These are phyloP conservation scores for Magnusiomyces sp. DNA, from an alignment of 1,139 yeast genomes.

Conservation along the genomic window DNA sequence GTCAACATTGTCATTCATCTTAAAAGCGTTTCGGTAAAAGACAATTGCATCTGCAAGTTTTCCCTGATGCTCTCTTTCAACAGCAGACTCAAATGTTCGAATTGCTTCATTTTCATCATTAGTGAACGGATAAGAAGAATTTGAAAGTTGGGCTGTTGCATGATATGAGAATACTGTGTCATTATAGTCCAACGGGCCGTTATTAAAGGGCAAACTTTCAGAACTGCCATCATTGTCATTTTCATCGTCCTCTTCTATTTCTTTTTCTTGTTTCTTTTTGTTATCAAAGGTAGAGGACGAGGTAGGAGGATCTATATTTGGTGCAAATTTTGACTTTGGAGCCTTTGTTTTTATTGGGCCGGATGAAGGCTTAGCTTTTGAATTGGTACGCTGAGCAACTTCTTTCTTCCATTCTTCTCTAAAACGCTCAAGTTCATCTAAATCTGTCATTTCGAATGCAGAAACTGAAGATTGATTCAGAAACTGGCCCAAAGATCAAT, in stretches of 20 bases:
- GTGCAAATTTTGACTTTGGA: background rate
- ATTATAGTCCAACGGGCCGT: no score
- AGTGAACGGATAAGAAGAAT: background rate
- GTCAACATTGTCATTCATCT: conserved; percentile 51
- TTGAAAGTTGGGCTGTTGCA: background rate
- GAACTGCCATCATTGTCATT: no score
- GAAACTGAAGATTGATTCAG: no score
- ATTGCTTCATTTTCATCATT: conserved; percentile 38
- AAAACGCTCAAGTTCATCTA: conserved; percentile 1
- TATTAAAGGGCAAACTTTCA: no score
- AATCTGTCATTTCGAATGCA: no score
- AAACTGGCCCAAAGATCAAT: no score
- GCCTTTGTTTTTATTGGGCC: background rate
- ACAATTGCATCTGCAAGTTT: conserved; percentile 73
- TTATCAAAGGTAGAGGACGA: no score
- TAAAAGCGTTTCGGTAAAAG: conserved; percentile 64
- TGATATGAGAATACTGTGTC: background rate
- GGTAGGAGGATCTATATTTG: background rate
- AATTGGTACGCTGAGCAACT: conserved; percentile 2
- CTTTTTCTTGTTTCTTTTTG: background rate
- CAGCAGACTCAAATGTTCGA: conserved; percentile 58
- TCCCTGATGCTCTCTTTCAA: conserved; percentile 64
- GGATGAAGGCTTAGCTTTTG: background rate
- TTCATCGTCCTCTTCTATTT: no score
- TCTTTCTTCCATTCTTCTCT: conserved; percentile 1